A percentile compares a stretch with the other conserved stretches of the same genome.
Evolutionary conservation across 257 asterid genomes (phyloP).

Genomic region (Nicotiana obtusifolia): DNA sequence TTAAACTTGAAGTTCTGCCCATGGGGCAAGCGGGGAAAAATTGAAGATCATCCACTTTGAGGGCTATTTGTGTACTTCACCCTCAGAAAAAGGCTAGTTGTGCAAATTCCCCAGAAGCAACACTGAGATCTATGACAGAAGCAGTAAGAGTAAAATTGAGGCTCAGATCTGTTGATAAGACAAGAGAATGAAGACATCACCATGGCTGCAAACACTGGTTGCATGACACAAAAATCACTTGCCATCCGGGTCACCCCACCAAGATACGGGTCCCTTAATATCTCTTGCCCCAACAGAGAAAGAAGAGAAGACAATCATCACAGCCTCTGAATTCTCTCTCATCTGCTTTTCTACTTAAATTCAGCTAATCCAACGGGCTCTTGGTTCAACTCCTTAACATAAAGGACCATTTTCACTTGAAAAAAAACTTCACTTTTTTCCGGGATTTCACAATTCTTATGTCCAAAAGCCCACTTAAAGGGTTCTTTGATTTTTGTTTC

Average conservation of each 20-base stretch:
- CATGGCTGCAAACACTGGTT: slow-evolving; percentile 7
- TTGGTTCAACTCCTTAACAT: neutral
- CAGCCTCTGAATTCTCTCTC: neutral
- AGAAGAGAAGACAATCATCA: neutral
- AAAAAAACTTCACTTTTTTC: too few species aligned
- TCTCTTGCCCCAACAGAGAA: neutral
- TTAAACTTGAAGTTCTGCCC: too few species aligned
- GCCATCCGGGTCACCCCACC: neutral
- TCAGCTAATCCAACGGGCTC: too few species aligned
- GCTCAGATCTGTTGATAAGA: neutral
- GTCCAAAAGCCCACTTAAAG: neutral
- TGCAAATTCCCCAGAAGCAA: too few species aligned
- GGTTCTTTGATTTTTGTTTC: neutral
- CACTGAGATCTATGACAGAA: too few species aligned
- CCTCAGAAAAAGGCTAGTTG: too few species aligned
- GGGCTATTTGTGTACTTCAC: too few species aligned
- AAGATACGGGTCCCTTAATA: neutral
- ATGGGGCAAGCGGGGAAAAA: too few species aligned
- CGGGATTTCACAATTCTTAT: too few species aligned
- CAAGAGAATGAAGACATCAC: neutral
- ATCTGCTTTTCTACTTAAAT: too few species aligned
- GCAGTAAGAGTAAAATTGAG: neutral
- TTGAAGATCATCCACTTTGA: too few species aligned
- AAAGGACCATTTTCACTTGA: neutral
- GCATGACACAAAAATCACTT: neutral